phyloP scores from a whole-genome alignment of 2,329 filamentous ascomycete genomes.

The Arthrobotrys sphaeroides region DNA sequence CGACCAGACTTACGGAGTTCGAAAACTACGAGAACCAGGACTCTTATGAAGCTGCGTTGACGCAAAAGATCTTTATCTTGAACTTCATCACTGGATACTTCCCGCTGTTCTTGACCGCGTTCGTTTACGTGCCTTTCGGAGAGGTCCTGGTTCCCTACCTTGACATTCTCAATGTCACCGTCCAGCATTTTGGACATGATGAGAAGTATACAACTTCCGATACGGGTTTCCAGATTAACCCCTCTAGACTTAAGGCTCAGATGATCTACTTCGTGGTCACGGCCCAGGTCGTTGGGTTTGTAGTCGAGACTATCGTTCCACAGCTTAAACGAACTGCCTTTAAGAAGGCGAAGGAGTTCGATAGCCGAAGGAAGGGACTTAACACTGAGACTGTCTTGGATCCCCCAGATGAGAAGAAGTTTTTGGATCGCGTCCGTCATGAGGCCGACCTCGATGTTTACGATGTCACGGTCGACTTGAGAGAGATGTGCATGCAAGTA shows the following conservation, averaged over 20 bases:
- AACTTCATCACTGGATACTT: slow-evolving; percentile 98
- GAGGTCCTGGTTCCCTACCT: slow-evolving; percentile 84
- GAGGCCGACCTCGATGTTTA: slow-evolving; percentile 85
- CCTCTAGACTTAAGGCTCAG: slow-evolving; percentile 82
- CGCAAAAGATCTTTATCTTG: slow-evolving; percentile 92
- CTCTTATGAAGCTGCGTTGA: slow-evolving; percentile 81
- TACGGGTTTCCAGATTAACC: slow-evolving; percentile 81
- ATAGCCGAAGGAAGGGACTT: slow-evolving; percentile 69
- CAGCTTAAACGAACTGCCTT: slow-evolving; percentile 81
- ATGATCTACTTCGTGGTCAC: slow-evolving; percentile 97
- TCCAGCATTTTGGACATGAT: slow-evolving; percentile 77
- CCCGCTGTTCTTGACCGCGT: slow-evolving; percentile 89
- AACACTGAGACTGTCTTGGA: slow-evolving; percentile 69
- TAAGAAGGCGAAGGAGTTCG: slow-evolving; percentile 79
- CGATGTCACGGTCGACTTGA: slow-evolving; percentile 87
- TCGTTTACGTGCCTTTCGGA: slow-evolving; percentile 93
- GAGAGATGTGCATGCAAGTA: slow-evolving; percentile 90
- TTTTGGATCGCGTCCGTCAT: slow-evolving; percentile 80
- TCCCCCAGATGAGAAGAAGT: slow-evolving; percentile 77
- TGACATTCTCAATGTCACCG: slow-evolving; percentile 78
- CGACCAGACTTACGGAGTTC: slow-evolving; percentile 77
- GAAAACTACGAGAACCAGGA: slow-evolving; percentile 95
- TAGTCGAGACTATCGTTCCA: slow-evolving; percentile 83
- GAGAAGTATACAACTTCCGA: slow-evolving; percentile 71
- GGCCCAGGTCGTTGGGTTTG: slow-evolving; percentile 87